Evolutionary conservation across 805 yeast species (phyloP), one percentile per base, ranked within the genome.

Genomic region (Jamesozyma piceae): DNA sequence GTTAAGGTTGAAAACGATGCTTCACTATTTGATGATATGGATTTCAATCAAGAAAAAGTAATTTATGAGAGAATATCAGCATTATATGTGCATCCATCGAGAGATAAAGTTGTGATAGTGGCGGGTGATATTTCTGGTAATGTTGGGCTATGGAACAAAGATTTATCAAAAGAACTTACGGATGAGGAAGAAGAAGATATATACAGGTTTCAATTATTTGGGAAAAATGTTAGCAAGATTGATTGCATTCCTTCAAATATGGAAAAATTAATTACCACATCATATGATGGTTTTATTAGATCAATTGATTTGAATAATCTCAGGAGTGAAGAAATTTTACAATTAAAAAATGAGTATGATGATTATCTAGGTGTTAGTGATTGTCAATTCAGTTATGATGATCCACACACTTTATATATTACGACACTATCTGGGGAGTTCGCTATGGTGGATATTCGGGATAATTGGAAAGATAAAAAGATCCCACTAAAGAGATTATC

Each of bases 91-190:
- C 97, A 90, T 61, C 96, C 97, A 0, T 63, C 83, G 0, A 58
- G 57, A 0, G 72, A 70, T 1, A 77, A 78, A 46, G 71, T 82
- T 49, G 54, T 90, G 4, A 69, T 88, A 2, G 58, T 85, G 27
- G 96, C 88, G 1, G 97, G 97, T 37, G 98, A 92, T 62, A 85
- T 86, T 11, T 64, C 66, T n/a, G 98, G 98, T 5, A 74, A 78
- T 48, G 63, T 88, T 35, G 97, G 97, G 0, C 70, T 92, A 14
- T 90, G 97, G 97, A 79, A 89, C 35, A 81, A 6, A 52, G 58
- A 43, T 58, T 55, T 29, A 49, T 53, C 20, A 48, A 53, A n/a
- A 48, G 54, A 15, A 49, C 46, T 37, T 3, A 36, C 27, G 5
- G 31, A 35, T 5, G 65, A 61, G 21, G 41, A 48, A 17, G 57